Percentiles rank a stretch among this genome's conserved stretches.
Evolutionary conservation across 192 early-diverging fungal species (phyloP).

Genomic region (Dimargaris xerosporica): DNA sequence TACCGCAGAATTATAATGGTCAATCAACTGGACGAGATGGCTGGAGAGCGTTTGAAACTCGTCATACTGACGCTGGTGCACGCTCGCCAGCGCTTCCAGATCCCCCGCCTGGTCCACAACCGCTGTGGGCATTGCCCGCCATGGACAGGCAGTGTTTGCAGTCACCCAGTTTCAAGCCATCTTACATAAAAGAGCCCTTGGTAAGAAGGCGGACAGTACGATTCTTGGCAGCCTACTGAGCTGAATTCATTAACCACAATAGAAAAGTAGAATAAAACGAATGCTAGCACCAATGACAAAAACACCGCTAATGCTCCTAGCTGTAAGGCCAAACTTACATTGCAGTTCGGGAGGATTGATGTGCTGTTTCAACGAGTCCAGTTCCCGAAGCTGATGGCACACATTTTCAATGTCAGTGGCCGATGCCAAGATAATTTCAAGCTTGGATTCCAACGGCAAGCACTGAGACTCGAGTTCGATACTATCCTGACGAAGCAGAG

Average conservation of each 20-base stretch:
- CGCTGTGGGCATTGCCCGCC: no score
- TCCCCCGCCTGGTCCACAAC: background rate
- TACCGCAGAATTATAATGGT: background rate
- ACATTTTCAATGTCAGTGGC: background rate
- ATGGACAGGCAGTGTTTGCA: no score
- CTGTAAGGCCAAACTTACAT: no score
- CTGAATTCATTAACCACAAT: no score
- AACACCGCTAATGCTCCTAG: no score
- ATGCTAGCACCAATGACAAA: no score
- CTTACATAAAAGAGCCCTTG: no score
- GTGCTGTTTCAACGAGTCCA: background rate
- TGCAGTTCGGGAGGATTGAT: constrained; percentile 1
- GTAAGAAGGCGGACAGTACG: no score
- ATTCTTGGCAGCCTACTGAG: no score
- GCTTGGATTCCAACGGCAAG: background rate
- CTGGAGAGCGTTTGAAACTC: background rate
- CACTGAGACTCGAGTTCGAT: background rate
- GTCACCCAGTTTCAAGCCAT: no score
- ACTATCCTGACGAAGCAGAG: background rate
- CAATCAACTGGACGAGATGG: background rate
- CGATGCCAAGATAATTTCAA: background rate
- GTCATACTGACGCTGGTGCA: background rate
- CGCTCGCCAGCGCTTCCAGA: background rate
- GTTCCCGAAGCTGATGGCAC: background rate
- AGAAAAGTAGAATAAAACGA: no score